These are phyloP conservation scores for Porodaedalea pini DNA, from an alignment of 1,284 basidiomycete genomes.

Conservation along the genomic window DNA sequence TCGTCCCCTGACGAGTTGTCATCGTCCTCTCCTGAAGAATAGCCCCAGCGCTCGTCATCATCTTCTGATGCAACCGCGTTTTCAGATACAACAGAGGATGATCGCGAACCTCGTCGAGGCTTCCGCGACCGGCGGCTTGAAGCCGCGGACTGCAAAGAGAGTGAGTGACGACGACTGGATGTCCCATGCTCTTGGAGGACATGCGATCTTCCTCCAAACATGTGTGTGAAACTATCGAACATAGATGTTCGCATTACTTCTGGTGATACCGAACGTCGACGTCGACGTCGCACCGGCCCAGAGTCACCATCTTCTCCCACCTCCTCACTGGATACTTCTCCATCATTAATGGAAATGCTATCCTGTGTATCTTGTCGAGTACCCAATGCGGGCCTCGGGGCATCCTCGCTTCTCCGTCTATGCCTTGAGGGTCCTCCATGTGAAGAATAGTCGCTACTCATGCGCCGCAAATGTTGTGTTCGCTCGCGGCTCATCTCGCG, in stretches of 20 bases:
- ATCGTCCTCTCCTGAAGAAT: conserved; percentile 63
- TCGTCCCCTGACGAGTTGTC: conserved; percentile 27
- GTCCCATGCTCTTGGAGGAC: conserved; percentile 34
- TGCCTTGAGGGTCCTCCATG: conserved; percentile 27
- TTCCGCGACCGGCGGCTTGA: conserved; percentile 53
- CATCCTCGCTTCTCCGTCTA: conserved; percentile 28
- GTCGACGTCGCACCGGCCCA: conserved; percentile 2
- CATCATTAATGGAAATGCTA: background rate
- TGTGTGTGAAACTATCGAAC: conserved; percentile 63
- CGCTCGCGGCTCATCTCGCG: conserved; percentile 40
- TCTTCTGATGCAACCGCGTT: conserved; percentile 51
- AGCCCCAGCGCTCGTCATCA: conserved; percentile 72
- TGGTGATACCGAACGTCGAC: conserved; percentile 17
- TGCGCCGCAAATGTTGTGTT: conserved; percentile 31
- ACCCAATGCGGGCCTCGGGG: conserved; percentile 19
- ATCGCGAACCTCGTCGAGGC: conserved; percentile 35
- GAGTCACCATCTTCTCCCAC: conserved; percentile 23
- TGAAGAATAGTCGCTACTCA: conserved; percentile 47
- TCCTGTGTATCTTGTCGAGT: conserved; percentile 5
- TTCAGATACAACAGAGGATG: conserved; percentile 56
- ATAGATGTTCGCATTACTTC: conserved; percentile 41
- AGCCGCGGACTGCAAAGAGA: conserved; percentile 53
- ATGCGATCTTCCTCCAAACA: conserved; percentile 54
- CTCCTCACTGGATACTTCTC: conserved; percentile 24
- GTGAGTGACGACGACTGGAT: conserved; percentile 45